Base-by-base conservation (phyloP, 1,284 basidiomycete species). In the Fistulinella staudtii region DNA sequence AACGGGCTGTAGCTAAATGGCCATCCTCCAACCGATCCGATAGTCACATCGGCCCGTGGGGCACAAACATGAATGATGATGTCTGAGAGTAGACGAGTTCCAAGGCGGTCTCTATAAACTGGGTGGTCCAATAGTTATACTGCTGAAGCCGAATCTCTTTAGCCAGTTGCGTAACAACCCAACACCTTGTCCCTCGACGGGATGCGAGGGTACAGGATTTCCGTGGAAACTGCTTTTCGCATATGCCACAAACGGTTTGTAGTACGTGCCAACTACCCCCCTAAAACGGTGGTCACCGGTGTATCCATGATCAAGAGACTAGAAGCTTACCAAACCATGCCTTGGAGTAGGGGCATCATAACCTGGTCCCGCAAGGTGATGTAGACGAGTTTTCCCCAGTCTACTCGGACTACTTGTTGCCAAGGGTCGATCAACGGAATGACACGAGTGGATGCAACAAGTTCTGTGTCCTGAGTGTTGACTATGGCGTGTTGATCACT, bases 341-440 rank as follows among this genome's bases (percentile, higher is more conserved):
- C 85, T 57, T 87, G 85, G 24, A 82, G 38, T 14, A 88, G 59
- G 3, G 85, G 85, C 51, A 76, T 77, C 49, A 87, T 63, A 34
- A 87, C 66, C 55, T 87, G 84, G 64, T 87, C 85, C 43, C 79
- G 69, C 8, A 74, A 54, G 14, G 85, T 86, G 39, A 84, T 66
- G 77, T 80, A 86, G 8, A 71, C 49, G 9, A 87, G 67, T 45
- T 70, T 69, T 11, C 65, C 65, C 84, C 84, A 88, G 40, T 82
- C 70, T 13, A 84, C 66, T 8, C 62, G 63, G 21, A 78, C 66
- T 23, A 75, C 60, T 55, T 68, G 64, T 28, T 61, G 53, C 31
- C 55, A 54, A 25, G 55, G 40, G 28, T 49, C 43, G 38, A 60
- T 36, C 21, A 54, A 45, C 17, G 64, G 60, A 5, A 36, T 39